Conservation (phyloP, 2,329 filamentous ascomycete genomes). For the Cadophora malorum region DNA sequence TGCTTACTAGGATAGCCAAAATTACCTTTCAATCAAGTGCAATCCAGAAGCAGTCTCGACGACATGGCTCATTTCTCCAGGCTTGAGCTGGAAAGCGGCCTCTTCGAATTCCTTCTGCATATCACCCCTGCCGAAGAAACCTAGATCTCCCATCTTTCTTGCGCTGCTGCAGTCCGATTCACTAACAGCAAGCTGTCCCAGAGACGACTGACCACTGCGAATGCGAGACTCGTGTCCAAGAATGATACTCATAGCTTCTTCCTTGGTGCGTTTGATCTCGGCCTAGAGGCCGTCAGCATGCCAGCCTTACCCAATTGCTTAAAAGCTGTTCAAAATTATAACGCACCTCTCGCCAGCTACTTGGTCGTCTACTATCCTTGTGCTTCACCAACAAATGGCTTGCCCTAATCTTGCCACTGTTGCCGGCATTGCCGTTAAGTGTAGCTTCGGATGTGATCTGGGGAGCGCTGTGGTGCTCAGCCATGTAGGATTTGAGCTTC, state of each 20-base stretch:
- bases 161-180: constrained; percentile 98
- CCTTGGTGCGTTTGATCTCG: constrained; percentile 86
- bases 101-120: constrained; percentile 99
- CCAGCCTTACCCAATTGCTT: neutral
- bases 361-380: constrained; percentile 82
- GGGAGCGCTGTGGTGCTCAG: constrained; percentile 75
- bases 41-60: constrained; percentile 93
- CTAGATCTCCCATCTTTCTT: constrained; percentile 90
- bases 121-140: constrained; percentile 91
- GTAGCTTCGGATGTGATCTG: constrained; percentile 49
- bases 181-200: constrained; percentile 84
- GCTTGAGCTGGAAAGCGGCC: constrained; percentile 87
- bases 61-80: constrained; percentile 83
- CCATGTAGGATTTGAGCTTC: constrained; percentile 94
- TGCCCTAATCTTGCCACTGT: constrained; percentile 86
- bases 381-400: constrained; percentile 96
- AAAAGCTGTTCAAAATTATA: neutral
- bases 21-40: constrained; percentile 91
- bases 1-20: neutral
- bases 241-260: constrained; percentile 83
- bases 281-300: constrained; percentile 51
- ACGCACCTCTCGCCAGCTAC: constrained; percentile 84
- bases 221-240: constrained; percentile 78
- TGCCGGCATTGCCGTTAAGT: constrained; percentile 46
- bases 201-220: constrained; percentile 66